phyloP scores from a whole-genome alignment of 768 basidiomycete genomes.

The Suillus discolor region DNA sequence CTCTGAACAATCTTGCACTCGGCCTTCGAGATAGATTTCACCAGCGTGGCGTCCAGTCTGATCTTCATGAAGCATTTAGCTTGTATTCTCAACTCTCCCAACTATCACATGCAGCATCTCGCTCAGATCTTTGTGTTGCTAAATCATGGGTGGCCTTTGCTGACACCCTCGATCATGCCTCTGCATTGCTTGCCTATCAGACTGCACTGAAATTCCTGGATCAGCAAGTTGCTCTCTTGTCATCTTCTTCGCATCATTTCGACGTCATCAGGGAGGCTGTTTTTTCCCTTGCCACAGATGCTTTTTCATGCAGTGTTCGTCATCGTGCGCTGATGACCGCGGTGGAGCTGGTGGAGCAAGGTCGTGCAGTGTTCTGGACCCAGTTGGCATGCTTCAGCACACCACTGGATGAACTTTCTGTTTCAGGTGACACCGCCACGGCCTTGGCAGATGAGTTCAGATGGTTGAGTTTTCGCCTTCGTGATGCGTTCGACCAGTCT shows the following conservation, averaged over 20 bases:
- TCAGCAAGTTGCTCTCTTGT: background rate
- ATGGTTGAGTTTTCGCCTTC: background rate
- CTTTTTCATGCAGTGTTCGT: background rate
- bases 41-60: background rate
- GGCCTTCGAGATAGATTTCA: too few relatives aligned
- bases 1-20: too few relatives aligned
- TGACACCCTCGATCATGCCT: background rate
- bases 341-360: constrained; percentile 20
- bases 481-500: too few relatives aligned
- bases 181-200: background rate
- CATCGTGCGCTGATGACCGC: background rate
- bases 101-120: background rate
- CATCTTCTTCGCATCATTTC: background rate
- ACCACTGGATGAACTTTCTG: constrained; percentile 21
- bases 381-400: constrained; percentile 27
- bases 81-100: background rate
- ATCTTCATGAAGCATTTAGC: background rate
- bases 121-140: background rate
- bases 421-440: background rate
- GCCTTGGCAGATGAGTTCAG: background rate
- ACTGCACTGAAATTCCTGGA: background rate
- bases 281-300: background rate
- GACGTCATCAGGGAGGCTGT: background rate
- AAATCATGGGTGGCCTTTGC: background rate
- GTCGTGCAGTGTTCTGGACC: constrained; percentile 32